A percentile compares a stretch with the other conserved stretches of the same genome.
phyloP scores from a whole-genome alignment of 2,329 filamentous ascomycete species.

The Neoscytalidium dimidiatum region DNA sequence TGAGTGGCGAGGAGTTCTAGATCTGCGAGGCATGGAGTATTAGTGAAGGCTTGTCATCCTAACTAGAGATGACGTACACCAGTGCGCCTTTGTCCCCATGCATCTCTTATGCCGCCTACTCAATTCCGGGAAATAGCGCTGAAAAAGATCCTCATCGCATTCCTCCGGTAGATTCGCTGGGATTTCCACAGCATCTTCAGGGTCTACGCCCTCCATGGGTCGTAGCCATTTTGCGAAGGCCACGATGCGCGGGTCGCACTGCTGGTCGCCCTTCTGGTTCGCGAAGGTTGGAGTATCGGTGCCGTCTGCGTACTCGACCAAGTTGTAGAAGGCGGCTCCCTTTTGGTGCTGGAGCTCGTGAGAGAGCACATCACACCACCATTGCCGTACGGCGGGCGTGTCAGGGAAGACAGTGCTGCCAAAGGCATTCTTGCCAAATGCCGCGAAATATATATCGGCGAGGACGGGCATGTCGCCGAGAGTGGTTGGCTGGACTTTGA shows the following conservation, averaged over 20 bases:
- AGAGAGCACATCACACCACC: not conserved
- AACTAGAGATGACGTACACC: not conserved
- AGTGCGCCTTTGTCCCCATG: conserved; percentile 4
- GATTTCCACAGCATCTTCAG: not conserved
- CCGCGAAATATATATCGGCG: conserved; percentile 32
- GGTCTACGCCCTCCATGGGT: not conserved
- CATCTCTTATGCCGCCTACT: not conserved
- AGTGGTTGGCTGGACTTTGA: conserved; percentile 25
- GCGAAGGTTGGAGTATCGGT: conserved; percentile 1
- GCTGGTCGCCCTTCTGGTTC: not conserved
- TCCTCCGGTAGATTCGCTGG: not conserved
- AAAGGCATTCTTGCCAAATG: conserved; percentile 47
- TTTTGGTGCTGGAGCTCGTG: not conserved
- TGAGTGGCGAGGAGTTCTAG: conserved; percentile 14
- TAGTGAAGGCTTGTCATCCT: too few species aligned
- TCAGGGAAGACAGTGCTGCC: conserved; percentile 87
- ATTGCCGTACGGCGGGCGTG: not conserved
- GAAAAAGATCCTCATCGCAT: not conserved
- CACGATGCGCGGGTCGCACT: not conserved
- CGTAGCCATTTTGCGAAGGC: conserved; percentile 13
- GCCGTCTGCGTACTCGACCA: conserved; percentile 2
- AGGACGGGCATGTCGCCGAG: conserved; percentile 46
- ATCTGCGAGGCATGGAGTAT: not conserved
- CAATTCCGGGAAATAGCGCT: not conserved
- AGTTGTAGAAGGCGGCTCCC: conserved; percentile 5